Conservation (phyloP, 2,329 filamentous ascomycete species). For the Drechslera avenae region DNA sequence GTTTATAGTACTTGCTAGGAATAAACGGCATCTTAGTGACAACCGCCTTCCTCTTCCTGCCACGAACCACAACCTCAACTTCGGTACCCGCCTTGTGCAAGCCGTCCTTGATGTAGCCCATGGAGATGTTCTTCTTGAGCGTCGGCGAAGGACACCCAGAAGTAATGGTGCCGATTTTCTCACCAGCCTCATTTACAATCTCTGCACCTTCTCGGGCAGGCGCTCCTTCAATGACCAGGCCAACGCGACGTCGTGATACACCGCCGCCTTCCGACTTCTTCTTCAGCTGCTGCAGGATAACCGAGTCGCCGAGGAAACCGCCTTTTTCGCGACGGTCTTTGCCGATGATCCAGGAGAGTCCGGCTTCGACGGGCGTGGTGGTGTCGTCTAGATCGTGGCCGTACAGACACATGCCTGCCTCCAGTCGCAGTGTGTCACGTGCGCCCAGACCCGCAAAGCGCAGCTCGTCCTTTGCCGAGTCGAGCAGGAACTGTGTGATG, state of each 20-base stretch:
- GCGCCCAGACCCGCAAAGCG: slow-evolving; percentile 88
- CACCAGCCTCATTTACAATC: slow-evolving; percentile 68
- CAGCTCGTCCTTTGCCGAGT: slow-evolving; percentile 65
- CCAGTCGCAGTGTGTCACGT: slow-evolving; percentile 87
- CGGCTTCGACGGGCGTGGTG: slow-evolving; percentile 70
- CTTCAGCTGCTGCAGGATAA: slow-evolving; percentile 77
- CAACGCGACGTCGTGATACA: slow-evolving; percentile 75
- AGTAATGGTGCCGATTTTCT: slow-evolving; percentile 79
- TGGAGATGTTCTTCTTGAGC: slow-evolving; percentile 88
- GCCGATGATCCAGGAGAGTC: slow-evolving; percentile 80
- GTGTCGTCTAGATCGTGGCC: slow-evolving; percentile 92
- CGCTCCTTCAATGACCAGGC: slow-evolving; percentile 80
- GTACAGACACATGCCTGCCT: slow-evolving; percentile 99
- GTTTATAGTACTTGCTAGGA: slow-evolving; percentile 72
- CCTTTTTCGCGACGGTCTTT: slow-evolving; percentile 72
- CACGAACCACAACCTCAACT: slow-evolving; percentile 76
- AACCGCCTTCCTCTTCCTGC: slow-evolving; percentile 73
- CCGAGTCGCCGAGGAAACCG: slow-evolving; percentile 83
- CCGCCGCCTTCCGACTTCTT: slow-evolving; percentile 74
- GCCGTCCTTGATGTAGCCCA: slow-evolving; percentile 87
- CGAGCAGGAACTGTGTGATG: slow-evolving; percentile 72
- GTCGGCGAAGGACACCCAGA: slow-evolving; percentile 90
- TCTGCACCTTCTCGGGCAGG: slow-evolving; percentile 88
- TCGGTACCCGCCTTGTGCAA: slow-evolving; percentile 84
- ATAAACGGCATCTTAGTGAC: slow-evolving; percentile 92